Base-by-base conservation (phyloP, 2,329 filamentous ascomycete genomes). In the Magnaporthiopsis poae region DNA sequence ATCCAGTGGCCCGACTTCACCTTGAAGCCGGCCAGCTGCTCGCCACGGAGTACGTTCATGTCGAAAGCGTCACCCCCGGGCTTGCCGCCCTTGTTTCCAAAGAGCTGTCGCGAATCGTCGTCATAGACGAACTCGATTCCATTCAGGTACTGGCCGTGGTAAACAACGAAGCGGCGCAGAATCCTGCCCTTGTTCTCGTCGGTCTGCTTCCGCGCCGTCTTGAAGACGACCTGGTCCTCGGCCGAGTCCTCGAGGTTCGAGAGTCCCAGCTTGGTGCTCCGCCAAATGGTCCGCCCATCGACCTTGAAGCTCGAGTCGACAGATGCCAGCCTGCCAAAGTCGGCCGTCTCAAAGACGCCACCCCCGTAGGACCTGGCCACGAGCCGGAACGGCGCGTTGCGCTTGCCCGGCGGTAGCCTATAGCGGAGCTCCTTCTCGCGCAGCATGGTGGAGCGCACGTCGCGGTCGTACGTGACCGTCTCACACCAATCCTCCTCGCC, bases 111-210 rank as follows among this genome's bases (percentile, higher is more conserved):
- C 0, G 90, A 89, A 21, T 86, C 84, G 75, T 98, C 92, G 73
- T 98, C 94, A 74, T 96, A 98, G 68, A 90, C 82, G 76, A 99
- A 98, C 75, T 98, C 94, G 27, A 99, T 77, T 0, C 95, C 95
- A 74, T 96, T 90, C 15, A 98, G 74, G 4, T 89, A 89, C 67
- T 82, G 80, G 1, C 90, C 92, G 71, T 92, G 88, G 73, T 92
- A 96, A 18, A 96, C 82, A 68, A 87, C 84, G 67, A 97, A 84
- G 5, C 86, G 86, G 0, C 87, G 88, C 69, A 98, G 80, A 36
- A 96, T 83, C 69, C 92, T 89, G 25, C 46, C 52, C 39, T 64
- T 64, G 35, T 63, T 63, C 18, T 63, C 62, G 35, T 39, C 62
- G 33, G 18, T 46, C 69, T 87, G 85, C 59, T 85, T 83, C 62